Conservation (phyloP, 2,329 filamentous ascomycete species). For the Paecilomyces niveus region DNA sequence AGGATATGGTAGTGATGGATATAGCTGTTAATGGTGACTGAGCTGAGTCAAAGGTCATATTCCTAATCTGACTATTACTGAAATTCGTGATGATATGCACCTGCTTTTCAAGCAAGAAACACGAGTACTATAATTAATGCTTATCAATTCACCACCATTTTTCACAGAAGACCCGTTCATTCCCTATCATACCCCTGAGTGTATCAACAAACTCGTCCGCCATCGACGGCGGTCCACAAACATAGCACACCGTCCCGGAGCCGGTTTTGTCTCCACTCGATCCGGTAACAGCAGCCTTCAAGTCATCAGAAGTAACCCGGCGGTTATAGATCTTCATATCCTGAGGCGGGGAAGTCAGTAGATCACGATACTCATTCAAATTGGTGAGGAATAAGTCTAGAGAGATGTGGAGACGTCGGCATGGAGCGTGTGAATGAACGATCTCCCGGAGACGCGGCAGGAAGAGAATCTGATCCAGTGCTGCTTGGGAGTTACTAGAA, state of each 20-base stretch:
- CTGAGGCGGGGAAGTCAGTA: conserved; percentile 3
- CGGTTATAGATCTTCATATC: conserved; percentile 21
- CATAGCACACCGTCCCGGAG: conserved; percentile 48
- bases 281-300: conserved; percentile 22
- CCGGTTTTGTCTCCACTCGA: conserved; percentile 25
- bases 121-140: neutral
- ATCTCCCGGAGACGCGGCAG: conserved; percentile 38
- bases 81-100: neutral
- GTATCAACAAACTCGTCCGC: conserved; percentile 56
- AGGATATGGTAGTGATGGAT: neutral
- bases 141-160: conserved; percentile 52
- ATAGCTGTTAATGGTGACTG: neutral
- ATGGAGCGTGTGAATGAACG: conserved; percentile 19
- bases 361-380: conserved; percentile 7
- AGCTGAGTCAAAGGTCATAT: neutral
- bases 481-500: conserved; percentile 3
- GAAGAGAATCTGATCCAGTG: conserved; percentile 38
- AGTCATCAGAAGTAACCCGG: conserved; percentile 31
- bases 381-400: conserved; percentile 31
- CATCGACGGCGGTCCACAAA: conserved; percentile 63
- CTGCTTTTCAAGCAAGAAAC: neutral
- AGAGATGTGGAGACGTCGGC: conserved; percentile 18
- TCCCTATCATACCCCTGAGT: conserved; percentile 29
- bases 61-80: neutral
- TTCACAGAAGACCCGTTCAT: conserved; percentile 49